These are phyloP conservation scores for Leishmania lainsoni DNA, from an alignment of 208 protist species.

Conservation along the genomic window DNA sequence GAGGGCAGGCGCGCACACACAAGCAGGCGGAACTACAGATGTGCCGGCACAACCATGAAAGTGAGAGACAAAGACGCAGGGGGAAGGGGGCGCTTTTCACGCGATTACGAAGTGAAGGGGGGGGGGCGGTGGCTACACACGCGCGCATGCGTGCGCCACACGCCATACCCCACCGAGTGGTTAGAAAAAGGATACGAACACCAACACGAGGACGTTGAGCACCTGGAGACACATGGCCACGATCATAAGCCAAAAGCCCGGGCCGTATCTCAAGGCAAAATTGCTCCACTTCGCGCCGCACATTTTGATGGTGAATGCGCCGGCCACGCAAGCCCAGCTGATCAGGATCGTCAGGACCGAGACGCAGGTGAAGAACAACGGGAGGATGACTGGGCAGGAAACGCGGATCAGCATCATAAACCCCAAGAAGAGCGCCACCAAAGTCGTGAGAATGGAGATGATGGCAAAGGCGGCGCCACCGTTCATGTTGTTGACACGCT, in stretches of 20 bases:
- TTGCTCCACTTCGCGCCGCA: background rate
- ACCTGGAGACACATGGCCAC: slow-evolving; percentile 26
- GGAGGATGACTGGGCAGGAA: slow-evolving; percentile 20
- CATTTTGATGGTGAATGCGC: slow-evolving; percentile 13
- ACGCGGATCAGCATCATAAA: slow-evolving; percentile 31
- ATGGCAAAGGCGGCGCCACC: slow-evolving; percentile 36
- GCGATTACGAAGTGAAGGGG: too few species aligned
- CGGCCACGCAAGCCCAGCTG: slow-evolving; percentile 25
- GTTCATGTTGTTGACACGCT: slow-evolving; percentile 35
- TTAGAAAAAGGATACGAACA: background rate
- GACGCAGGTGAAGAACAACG: slow-evolving; percentile 25
- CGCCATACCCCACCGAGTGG: background rate
- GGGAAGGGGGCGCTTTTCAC: too few species aligned
- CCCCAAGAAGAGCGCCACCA: slow-evolving; percentile 31
- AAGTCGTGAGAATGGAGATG: slow-evolving; percentile 38
- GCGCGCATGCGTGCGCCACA: background rate
- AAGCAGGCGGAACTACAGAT: too few species aligned
- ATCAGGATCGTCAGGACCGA: slow-evolving; percentile 21
- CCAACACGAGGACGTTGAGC: slow-evolving; percentile 18
- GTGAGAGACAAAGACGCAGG: too few species aligned
- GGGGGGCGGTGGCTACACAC: too few species aligned
- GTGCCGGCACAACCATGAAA: too few species aligned
- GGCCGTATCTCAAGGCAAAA: slow-evolving; percentile 8
- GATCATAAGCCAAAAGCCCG: slow-evolving; percentile 37
- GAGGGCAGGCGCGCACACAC: too few species aligned